Percentiles rank a stretch among this genome's conserved stretches.
Conservation (phyloP, 495 filamentous ascomycete species). For the Hypoxylon intermedium region DNA sequence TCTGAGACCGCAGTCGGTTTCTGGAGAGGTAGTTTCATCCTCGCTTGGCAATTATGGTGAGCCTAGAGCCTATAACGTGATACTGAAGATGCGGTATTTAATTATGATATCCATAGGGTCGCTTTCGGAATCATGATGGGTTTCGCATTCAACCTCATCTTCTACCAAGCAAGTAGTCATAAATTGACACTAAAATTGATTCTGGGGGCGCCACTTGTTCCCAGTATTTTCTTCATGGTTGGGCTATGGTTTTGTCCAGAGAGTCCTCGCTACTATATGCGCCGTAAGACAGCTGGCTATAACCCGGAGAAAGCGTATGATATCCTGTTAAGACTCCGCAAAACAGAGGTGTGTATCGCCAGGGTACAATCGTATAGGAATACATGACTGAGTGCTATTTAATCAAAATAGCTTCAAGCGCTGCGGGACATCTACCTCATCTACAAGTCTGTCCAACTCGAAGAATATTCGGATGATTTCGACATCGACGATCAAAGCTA, state of each 20-base stretch:
- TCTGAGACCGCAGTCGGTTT: conserved; percentile 44
- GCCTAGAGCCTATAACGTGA: neutral
- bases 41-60: conserved; percentile 47
- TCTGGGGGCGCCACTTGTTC: conserved; percentile 39
- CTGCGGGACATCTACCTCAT: conserved; percentile 42
- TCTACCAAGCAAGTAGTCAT: conserved; percentile 15
- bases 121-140: conserved; percentile 45
- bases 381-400: conserved; percentile 1
- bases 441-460: conserved; percentile 41
- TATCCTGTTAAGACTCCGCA: conserved; percentile 31
- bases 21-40: conserved; percentile 44
- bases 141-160: conserved; percentile 43
- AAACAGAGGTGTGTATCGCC: conserved; percentile 31
- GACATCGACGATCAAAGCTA: neutral
- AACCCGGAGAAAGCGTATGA: conserved; percentile 38
- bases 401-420: conserved; percentile 36
- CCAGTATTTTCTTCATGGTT: conserved; percentile 37
- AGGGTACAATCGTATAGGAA: neutral
- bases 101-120: conserved; percentile 37
- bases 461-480: conserved; percentile 26
- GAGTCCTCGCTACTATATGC: conserved; percentile 45
- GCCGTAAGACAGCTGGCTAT: conserved; percentile 30
- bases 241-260: conserved; percentile 42
- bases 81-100: neutral
- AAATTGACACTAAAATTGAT: conserved; percentile 25